Base-by-base conservation (phyloP, 768 basidiomycete genomes). In the Collybiopsis confluens region DNA sequence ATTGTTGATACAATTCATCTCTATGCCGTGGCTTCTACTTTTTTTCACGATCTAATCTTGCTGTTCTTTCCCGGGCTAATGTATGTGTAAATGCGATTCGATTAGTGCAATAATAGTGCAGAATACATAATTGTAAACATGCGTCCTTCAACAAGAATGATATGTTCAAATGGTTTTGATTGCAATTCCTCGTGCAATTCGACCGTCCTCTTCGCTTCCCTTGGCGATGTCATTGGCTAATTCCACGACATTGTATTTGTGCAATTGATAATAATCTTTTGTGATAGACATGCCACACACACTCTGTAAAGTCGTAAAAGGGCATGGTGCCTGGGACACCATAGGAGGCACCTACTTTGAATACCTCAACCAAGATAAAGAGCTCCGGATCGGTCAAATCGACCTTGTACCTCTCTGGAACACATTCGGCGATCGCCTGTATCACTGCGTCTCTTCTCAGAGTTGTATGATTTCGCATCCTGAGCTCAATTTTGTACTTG, bases 401-500 rank as follows among this genome's bases (percentile, higher is more conserved):
- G 13, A 92, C 91, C 2, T 67, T 76, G 60, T 87, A 87, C 11
- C 76, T 78, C 50, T 73, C 73, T 0, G 90, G 90, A 11, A 92
- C 80, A 61, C 83, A 87, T 58, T 78, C 74, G 0, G 86, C 90
- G 36, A 92, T 73, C 45, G 78, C 79, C 54, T 88, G 77, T 26
- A 92, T 85, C 24, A 92, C 65, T 8, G 63, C 68, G 45, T 76
- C 72, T 15, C 87, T 81, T 9, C 78, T 60, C 23, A 92, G 65
- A 4, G 81, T 85, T n/a, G 75, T 85, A 58, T 92, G 90, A 62
- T 92, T 91, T 38, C 90, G 80, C 27, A 85, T 68, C 46, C 85
- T 77, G 46, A 90, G 62, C 60, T 92, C 90, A 35, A 92, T 82
- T 66, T 92, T 92, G 71, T 89, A 93, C 91, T 92, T 55, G 23